Evolutionary conservation across 179 eudicot genomes (phyloP).

Genomic region (Corrigiola litoralis): DNA sequence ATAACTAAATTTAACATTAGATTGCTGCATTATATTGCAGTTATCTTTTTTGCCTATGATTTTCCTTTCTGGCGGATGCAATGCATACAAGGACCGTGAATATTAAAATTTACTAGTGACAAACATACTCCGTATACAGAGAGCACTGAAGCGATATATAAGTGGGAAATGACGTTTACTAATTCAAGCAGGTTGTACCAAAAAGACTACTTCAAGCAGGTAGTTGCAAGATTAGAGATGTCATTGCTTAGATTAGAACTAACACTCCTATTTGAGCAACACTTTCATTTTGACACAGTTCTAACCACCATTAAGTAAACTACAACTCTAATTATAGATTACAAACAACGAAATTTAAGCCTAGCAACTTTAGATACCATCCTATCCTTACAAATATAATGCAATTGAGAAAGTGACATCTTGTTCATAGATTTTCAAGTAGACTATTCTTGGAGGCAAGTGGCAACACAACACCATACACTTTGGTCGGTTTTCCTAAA

Average conservation of each 20-base stretch:
- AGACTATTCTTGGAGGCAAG: not conserved
- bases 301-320: not conserved
- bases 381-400: no score
- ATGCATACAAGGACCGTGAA: no score
- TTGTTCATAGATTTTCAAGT: conserved; percentile 4
- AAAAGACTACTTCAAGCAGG: no score
- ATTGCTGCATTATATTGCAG: not conserved
- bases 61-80: no score
- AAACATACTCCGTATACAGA: no score
- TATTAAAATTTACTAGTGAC: no score
- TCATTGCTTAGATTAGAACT: no score
- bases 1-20: conserved; percentile 14
- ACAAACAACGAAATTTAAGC: not conserved
- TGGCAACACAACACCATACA: not conserved
- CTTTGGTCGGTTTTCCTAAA: not conserved
- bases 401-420: conserved; percentile 5
- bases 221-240: no score
- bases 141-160: no score
- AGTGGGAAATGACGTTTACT: no score
- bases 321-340: not conserved
- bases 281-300: not conserved
- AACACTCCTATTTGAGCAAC: not conserved
- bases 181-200: no score
- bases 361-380: not conserved
- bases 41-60: no score